phyloP scores from a whole-genome alignment of 2,329 filamentous ascomycete genomes.

The Colletotrichum sidae region DNA sequence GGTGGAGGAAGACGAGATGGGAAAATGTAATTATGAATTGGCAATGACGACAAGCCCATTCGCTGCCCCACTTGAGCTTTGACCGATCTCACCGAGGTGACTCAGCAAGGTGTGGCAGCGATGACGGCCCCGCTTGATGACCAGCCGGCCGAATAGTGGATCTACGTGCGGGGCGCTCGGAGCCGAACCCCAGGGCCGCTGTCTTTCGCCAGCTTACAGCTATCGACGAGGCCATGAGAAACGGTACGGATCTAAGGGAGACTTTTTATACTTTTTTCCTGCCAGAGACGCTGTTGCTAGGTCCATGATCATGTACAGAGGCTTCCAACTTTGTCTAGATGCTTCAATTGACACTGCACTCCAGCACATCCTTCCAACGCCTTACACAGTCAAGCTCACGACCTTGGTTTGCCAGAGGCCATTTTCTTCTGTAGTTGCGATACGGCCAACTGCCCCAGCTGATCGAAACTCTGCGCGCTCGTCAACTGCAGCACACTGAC shows the following conservation, averaged over 20 bases:
- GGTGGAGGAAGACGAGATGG: not conserved
- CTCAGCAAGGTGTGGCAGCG: not conserved
- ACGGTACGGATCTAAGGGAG: too few relatives aligned
- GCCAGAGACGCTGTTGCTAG: too few relatives aligned
- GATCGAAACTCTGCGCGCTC: conserved; percentile 27
- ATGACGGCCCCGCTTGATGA: not conserved
- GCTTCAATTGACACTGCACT: too few relatives aligned
- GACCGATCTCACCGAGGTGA: conserved; percentile 23
- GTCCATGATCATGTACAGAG: too few relatives aligned
- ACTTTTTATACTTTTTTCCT: too few relatives aligned
- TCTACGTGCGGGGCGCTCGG: too few relatives aligned
- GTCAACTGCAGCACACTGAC: conserved; percentile 17
- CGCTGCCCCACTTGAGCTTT: conserved; percentile 16
- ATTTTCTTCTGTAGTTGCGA: conserved; percentile 13
- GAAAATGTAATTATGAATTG: conserved; percentile 4
- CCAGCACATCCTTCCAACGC: too few relatives aligned
- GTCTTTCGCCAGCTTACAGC: too few relatives aligned
- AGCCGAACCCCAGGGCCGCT: too few relatives aligned
- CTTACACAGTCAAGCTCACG: not conserved
- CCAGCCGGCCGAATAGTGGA: too few relatives aligned
- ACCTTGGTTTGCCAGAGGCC: not conserved
- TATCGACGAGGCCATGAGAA: too few relatives aligned
- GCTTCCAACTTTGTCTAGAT: too few relatives aligned
- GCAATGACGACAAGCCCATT: conserved; percentile 34
- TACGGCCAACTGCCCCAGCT: conserved; percentile 11